phyloP scores from a whole-genome alignment of 2,329 filamentous ascomycete genomes.

The Fusarium decemcellulare region DNA sequence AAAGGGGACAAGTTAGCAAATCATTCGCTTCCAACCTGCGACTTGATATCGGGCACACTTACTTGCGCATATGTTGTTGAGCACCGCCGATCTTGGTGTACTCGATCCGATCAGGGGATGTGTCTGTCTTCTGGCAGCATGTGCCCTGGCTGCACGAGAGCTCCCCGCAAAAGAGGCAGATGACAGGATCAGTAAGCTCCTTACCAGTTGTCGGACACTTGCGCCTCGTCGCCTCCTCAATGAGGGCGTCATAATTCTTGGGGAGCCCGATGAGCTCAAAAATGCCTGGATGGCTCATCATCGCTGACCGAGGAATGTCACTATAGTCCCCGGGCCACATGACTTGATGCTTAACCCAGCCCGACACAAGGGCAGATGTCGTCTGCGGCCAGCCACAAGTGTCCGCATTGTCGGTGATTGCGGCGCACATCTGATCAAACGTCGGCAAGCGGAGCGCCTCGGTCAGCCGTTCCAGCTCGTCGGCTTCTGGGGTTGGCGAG shows the following conservation, averaged over 20 bases:
- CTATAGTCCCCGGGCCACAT: constrained; percentile 53
- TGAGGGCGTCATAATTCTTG: constrained; percentile 91
- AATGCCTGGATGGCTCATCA: constrained; percentile 86
- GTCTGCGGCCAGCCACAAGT: constrained; percentile 65
- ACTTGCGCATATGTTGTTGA: constrained; percentile 91
- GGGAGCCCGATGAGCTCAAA: constrained; percentile 95
- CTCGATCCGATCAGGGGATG: constrained; percentile 57
- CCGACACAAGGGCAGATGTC: constrained; percentile 64
- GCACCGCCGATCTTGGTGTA: constrained; percentile 79
- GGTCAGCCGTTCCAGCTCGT: constrained; percentile 87
- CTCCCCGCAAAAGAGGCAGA: constrained; percentile 96
- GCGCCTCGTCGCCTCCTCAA: constrained; percentile 89
- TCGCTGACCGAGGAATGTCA: constrained; percentile 58
- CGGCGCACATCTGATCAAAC: constrained; percentile 82
- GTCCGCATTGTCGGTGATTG: constrained; percentile 62
- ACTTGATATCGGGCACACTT: constrained; percentile 55
- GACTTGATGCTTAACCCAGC: constrained; percentile 81
- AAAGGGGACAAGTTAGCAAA: constrained; percentile 18
- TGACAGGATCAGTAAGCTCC: constrained; percentile 89
- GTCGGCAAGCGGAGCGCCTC: constrained; percentile 81
- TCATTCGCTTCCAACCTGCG: neutral
- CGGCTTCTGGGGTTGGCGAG: constrained; percentile 72
- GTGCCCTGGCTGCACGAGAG: constrained; percentile 96
- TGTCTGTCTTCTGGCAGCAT: constrained; percentile 83
- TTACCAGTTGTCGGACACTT: constrained; percentile 92